phyloP scores from a whole-genome alignment of 805 yeast species.

The Teunomyces cretensis region DNA sequence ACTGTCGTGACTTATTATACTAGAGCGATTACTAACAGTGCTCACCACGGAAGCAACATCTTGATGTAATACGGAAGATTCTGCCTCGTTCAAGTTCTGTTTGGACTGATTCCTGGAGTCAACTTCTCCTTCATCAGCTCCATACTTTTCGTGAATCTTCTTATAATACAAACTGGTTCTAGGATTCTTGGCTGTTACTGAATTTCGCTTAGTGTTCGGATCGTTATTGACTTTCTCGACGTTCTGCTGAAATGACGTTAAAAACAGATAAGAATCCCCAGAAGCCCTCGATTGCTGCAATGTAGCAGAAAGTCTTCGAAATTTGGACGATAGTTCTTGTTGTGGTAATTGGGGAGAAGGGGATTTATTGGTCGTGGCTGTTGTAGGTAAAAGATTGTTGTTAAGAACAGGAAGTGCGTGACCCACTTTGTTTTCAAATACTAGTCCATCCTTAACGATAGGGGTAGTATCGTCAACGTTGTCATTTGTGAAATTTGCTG shows the following conservation, averaged over 20 bases:
- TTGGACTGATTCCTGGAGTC: conserved; percentile 1
- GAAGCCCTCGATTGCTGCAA: conserved; percentile 34
- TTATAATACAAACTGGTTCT: conserved; percentile 33
- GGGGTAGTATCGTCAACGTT: conserved; percentile 33
- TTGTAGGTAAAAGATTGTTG: not conserved
- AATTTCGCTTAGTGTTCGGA: conserved; percentile 2
- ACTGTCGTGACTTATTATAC: conserved; percentile 17
- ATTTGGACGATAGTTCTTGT: conserved; percentile 33
- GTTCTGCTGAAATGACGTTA: conserved; percentile 39
- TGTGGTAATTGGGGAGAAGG: conserved; percentile 25
- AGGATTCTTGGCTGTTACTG: conserved; percentile 7
- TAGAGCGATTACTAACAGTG: conserved; percentile 26
- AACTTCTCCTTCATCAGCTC: conserved; percentile 7
- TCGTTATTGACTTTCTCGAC: conserved; percentile 27
- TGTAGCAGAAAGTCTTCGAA: conserved; percentile 37
- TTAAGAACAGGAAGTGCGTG: conserved; percentile 6
- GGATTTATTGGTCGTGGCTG: not conserved
- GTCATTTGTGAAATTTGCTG: conserved; percentile 8
- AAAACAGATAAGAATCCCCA: conserved; percentile 40
- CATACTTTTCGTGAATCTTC: conserved; percentile 26
- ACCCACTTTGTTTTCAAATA: conserved; percentile 9
- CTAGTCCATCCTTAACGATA: conserved; percentile 11
- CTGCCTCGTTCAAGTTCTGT: conserved; percentile 1
- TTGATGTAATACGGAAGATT: not conserved
- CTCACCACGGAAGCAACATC: conserved; percentile 20